A percentile compares a stretch with the other conserved stretches of the same genome.
Conservation (phyloP, 2,329 filamentous ascomycete species). For the Alternaria alternata region DNA sequence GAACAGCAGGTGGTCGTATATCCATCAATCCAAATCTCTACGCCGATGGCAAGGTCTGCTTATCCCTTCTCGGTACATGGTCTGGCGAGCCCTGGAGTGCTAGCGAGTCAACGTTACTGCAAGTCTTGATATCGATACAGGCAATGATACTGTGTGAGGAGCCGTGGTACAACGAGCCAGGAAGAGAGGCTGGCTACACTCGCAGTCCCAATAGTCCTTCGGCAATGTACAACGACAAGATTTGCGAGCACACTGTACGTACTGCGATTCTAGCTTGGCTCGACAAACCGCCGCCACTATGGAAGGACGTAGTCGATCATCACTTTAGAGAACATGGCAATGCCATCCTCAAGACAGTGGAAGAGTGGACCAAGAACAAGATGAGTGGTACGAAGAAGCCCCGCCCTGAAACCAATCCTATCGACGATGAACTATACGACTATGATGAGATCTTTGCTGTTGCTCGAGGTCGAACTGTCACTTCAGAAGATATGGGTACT, state of each 20-base stretch:
- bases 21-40: conserved; percentile 64
- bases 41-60: conserved; percentile 52
- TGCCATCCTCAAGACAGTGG: conserved; percentile 32
- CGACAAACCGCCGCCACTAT: conserved; percentile 26
- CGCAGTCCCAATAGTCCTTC: conserved; percentile 11
- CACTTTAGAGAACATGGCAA: conserved; percentile 39
- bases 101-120: conserved; percentile 59
- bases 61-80: conserved; percentile 50
- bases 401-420: background rate
- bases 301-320: conserved; percentile 33
- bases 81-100: conserved; percentile 57
- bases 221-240: conserved; percentile 36
- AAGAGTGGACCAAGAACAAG: conserved; percentile 27
- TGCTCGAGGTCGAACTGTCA: background rate
- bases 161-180: conserved; percentile 65
- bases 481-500: background rate
- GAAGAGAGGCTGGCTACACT: conserved; percentile 31
- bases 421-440: background rate
- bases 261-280: conserved; percentile 48
- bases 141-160: conserved; percentile 64
- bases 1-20: conserved; percentile 53
- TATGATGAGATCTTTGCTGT: background rate
- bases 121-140: conserved; percentile 65
- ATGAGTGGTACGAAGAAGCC: too few relatives aligned
- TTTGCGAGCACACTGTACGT: conserved; percentile 39